Evolutionary conservation across 352 stramenopile genomes (phyloP), one percentile per base, ranked within the genome.

Genomic region (Globisporangium paddicum): DNA sequence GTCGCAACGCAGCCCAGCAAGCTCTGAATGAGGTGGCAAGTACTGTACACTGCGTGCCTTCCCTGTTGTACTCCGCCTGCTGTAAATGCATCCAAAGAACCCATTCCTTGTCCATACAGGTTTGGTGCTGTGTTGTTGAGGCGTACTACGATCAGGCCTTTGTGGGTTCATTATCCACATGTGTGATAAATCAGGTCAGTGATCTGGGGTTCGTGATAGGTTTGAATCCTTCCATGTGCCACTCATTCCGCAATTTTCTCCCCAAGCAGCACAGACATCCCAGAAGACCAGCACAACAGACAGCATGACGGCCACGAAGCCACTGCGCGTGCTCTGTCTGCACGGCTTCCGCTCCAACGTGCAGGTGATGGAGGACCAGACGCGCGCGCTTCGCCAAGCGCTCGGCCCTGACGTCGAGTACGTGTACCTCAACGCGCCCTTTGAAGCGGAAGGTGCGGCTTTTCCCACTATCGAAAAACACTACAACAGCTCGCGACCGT

Each of bases 301-400:
- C 28, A 32, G 28, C 28, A 71, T 30, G 66, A 9, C 42, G 9
- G 2, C 42, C 28, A 68, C 69, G 16, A 52, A 44, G 16, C 38
- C 38, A 6, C 57, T 89, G 21, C 79, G 77, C 34, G 69, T 87
- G 44, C 59, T 89, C 40, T 87, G 73, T 53, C 74, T 89, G 60
- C 80, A 90, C 42, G 77, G 80, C 25, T 86, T 70, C 46, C 73
- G 76, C 54, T 84, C 80, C 30, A 40, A 46, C 11, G 32, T 40
- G 19, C 10, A 38, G n/a, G 38, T 60, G 23, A 28, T 50, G 42
- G 3, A 41, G 40, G 30, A 19, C 19, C 55, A 59, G 14, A 47
- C 18, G 28, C 49, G 23, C 7, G 32, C 49, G 23, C 49, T 52
- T 26, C 35, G 25, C 10, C 10, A 19, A 10, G 26, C 35, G 35